Evolutionary conservation across 2,329 filamentous ascomycete genomes (phyloP).

Genomic region (Colletotrichum paranaense): DNA sequence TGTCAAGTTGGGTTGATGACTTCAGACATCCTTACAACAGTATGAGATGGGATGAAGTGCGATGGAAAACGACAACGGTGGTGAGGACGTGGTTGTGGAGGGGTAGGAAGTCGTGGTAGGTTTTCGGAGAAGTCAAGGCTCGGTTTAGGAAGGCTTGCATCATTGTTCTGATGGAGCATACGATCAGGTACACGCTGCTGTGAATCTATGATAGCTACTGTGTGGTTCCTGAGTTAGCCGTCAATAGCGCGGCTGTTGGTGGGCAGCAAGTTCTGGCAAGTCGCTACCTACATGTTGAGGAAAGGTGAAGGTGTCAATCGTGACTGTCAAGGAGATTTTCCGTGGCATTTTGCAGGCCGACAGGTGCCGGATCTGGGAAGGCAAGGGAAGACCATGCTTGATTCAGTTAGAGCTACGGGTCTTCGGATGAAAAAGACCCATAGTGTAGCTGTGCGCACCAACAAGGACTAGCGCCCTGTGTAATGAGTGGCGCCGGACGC

Average conservation of each 20-base stretch:
- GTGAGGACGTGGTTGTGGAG: not conserved
- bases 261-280: not conserved
- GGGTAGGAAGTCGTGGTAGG: too few species aligned
- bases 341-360: not conserved
- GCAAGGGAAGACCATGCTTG: conserved; percentile 17
- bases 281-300: not conserved
- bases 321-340: not conserved
- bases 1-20: not conserved
- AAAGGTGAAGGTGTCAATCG: not conserved
- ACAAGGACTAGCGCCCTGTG: not conserved
- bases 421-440: not conserved
- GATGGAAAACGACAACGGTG: not conserved
- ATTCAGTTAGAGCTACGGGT: conserved; percentile 22
- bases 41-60: not conserved
- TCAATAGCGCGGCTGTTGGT: not conserved
- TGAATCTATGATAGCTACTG: too few species aligned
- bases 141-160: too few species aligned
- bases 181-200: too few species aligned
- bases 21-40: not conserved
- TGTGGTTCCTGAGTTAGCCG: not conserved
- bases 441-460: not conserved
- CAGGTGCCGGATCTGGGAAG: conserved; percentile 18
- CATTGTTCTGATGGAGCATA: too few species aligned
- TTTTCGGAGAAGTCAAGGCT: too few species aligned
- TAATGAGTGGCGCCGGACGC: conserved; percentile 18